phyloP scores from a whole-genome alignment of 148 eudicot genomes.

The Cornus kousa region DNA sequence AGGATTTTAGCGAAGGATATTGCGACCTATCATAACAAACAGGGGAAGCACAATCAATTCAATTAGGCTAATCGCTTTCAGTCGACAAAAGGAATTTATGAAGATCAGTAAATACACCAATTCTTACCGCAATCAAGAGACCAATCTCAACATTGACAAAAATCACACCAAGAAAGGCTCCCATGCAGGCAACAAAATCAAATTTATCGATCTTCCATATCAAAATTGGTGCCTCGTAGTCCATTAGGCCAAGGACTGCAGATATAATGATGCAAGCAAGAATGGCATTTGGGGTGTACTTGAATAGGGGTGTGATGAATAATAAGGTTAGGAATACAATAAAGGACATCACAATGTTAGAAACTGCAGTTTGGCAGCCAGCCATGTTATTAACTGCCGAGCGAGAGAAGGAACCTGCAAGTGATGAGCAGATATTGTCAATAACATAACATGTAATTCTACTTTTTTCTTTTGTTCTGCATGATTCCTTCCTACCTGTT shows the following conservation, averaged over 20 bases:
- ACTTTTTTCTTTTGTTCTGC: no score
- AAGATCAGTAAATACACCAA: background rate
- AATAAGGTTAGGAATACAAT: constrained; percentile 61
- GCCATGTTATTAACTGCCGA: constrained; percentile 94
- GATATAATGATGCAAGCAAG: constrained; percentile 79
- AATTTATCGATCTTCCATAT: constrained; percentile 94
- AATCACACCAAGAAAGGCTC: constrained; percentile 84
- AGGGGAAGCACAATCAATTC: background rate
- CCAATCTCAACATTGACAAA: constrained; percentile 85
- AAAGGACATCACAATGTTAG: constrained; percentile 75
- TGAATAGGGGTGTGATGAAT: constrained; percentile 63
- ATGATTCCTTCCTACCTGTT: constrained; percentile 43
- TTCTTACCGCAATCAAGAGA: constrained; percentile 75
- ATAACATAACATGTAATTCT: no score
- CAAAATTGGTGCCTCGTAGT: constrained; percentile 58
- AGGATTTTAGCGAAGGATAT: constrained; percentile 85
- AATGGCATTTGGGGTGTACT: constrained; percentile 72
- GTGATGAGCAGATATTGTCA: background rate
- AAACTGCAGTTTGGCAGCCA: constrained; percentile 82
- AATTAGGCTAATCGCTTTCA: background rate
- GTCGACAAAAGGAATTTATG: background rate
- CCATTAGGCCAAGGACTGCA: constrained; percentile 74
- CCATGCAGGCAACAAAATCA: constrained; percentile 78
- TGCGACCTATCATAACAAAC: constrained; percentile 44
- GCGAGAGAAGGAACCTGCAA: constrained; percentile 88